phyloP scores from a whole-genome alignment of 2,329 filamentous ascomycete genomes.

The Aspergillus aculeatus region DNA sequence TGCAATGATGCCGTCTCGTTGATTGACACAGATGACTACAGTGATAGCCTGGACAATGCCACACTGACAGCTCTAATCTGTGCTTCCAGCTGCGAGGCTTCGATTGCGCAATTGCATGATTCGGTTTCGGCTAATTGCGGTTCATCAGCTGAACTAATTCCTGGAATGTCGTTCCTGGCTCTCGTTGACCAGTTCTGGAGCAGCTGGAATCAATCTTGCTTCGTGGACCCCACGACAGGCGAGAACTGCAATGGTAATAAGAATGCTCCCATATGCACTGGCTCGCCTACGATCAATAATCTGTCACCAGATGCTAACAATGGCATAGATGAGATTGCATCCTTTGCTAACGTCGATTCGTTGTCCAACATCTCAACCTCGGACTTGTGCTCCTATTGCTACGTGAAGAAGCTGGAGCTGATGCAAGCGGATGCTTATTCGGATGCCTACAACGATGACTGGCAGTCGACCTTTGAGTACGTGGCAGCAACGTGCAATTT shows the following conservation, averaged over 20 bases:
- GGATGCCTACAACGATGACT: constrained; percentile 16
- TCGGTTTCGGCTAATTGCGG: background rate
- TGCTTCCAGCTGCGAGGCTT: background rate
- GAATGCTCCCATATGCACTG: too few species aligned
- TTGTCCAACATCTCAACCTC: background rate
- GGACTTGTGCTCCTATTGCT: constrained; percentile 23
- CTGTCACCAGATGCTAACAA: background rate
- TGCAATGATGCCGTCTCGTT: background rate
- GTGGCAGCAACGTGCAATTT: background rate
- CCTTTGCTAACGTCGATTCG: background rate
- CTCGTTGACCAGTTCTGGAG: background rate
- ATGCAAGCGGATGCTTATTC: constrained; percentile 27
- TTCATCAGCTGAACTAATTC: background rate
- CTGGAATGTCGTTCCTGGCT: background rate
- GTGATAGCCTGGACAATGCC: background rate
- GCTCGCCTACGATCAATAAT: too few species aligned
- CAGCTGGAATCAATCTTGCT: background rate
- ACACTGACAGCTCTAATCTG: background rate
- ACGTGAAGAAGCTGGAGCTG: constrained; percentile 17
- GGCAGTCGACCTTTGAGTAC: background rate
- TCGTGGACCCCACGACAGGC: background rate
- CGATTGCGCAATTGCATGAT: background rate
- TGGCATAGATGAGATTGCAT: background rate
- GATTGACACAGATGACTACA: background rate
- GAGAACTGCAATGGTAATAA: constrained; percentile 16